Base-by-base conservation (phyloP, 768 basidiomycete genomes). In the Lyophyllum shimeji region DNA sequence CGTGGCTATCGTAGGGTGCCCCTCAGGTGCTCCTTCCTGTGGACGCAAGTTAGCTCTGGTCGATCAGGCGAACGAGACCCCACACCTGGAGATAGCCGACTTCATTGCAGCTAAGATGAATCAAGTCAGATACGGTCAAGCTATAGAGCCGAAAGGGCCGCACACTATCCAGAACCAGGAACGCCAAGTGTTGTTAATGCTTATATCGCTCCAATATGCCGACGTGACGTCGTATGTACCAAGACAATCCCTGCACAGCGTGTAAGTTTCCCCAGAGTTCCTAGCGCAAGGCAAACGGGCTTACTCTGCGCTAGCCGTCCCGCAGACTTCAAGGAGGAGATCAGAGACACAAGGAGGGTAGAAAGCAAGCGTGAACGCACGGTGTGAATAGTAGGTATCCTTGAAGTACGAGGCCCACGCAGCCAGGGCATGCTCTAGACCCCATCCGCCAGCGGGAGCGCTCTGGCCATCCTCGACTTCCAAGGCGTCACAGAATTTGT, bases 161-260 rank as follows among this genome's bases (percentile, higher is more conserved):
- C 69, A 80, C 85, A 85, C 80, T 63, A 87, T 82, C 89, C 89
- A 90, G 54, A 73, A 69, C 87, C 88, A 91, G 2, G 88, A 87
- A 21, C 89, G 79, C 3, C 57, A 59, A 0, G 74, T 55, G 56
- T 90, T 83, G 65, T 88, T 71, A 34, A 90, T 68, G 4, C 73
- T 67, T 2, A 74, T 83, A 57, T 85, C 71, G 12, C 84, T 85
- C 71, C 76, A 90, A 66, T 62, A 80, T 0, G 66, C 23, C 34
- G 70, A 68, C 1, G 70, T 67, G 3, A 71, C 55, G 56, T 82
- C 65, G 53, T 80, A 80, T 2, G 71, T 73, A 3, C 76, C 80
- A 34, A 82, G 62, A 56, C 76, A 78, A 13, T 59, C 64, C 61
- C 76, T 82, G 17, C 23, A 50, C 20, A 12, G 49, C 3, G 40